Percentiles rank a stretch among this genome's conserved stretches.
These are phyloP conservation scores for Globisporangium carolinianum DNA, from an alignment of 352 stramenopile genomes.

Conservation along the genomic window DNA sequence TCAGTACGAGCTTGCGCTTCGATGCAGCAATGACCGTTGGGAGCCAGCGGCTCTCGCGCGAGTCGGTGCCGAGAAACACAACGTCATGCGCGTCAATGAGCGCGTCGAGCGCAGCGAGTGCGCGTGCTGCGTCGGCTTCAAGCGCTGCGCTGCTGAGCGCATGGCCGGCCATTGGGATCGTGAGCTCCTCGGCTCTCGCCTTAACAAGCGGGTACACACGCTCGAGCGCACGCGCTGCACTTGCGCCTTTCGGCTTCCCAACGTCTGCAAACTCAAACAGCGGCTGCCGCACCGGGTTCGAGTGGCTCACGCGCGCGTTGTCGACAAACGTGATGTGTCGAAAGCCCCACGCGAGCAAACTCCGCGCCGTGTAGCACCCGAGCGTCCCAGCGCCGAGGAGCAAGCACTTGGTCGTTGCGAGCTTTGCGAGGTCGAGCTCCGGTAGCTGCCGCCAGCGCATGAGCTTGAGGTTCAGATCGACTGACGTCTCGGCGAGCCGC, in stretches of 20 bases:
- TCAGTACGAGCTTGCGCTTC: constrained; percentile 88
- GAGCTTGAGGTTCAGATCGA: constrained; percentile 98
- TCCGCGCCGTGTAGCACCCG: constrained; percentile 95
- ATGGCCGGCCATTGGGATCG: constrained; percentile 99
- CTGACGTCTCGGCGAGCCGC: constrained; percentile 91
- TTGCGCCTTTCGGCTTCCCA: constrained; percentile 91
- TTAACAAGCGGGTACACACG: constrained; percentile 92
- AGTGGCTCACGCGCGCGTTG: constrained; percentile 96
- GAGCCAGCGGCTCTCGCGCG: constrained; percentile 96
- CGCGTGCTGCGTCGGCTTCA: constrained; percentile 52
- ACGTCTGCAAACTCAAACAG: constrained; percentile 95
- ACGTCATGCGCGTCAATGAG: constrained; percentile 94
- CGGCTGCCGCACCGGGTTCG: constrained; percentile 96
- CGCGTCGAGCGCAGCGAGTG: constrained; percentile 75
- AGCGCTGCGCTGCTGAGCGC: constrained; percentile 54
- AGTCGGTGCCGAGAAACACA: constrained; percentile 97
- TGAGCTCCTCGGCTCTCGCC: constrained; percentile 83
- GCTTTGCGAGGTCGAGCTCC: constrained; percentile 86
- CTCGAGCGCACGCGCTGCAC: constrained; percentile 89
- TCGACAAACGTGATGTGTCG: constrained; percentile 97
- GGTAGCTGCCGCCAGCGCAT: constrained; percentile 98
- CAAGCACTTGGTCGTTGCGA: constrained; percentile 91
- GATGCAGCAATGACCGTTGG: constrained; percentile 93
- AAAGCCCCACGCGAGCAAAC: constrained; percentile 96
- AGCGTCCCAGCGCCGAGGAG: constrained; percentile 95